Evolutionary conservation across 495 filamentous ascomycete species (phyloP), one percentile per base, ranked within the genome.

Genomic region (Geopyxis carbonaria): DNA sequence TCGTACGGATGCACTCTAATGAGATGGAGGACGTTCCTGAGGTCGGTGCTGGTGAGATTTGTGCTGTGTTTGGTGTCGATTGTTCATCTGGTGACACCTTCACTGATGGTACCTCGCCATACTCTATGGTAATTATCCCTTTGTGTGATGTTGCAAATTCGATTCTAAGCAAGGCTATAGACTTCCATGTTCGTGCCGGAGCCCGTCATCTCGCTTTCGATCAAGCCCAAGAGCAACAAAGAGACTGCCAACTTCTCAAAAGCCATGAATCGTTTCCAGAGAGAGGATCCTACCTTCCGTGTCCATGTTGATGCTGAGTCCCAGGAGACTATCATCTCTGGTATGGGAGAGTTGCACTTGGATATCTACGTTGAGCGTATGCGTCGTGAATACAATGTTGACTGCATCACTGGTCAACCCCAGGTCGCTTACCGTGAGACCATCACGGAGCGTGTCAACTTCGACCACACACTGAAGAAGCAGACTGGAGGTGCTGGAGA

Each of bases 1-100:
- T 99, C 52, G 91, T 99, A 33, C 80, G 91, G 31, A 99, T 99
- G 91, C 91, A 99, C 66, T 93, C 85, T 22, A 93, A 95, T 56
- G 91, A 99, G 57, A 89, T 99, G 91, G 91, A 95, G 61, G 91
- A 99, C 47, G 80, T 92, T 10, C 63, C 56, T 32, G 86, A 94
- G 57, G 78, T 99, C 34, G 80, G 83, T 30, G 84, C 91, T 27
- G 91, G 91, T 53, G 91, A 99, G 57, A 95, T 99, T 40, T 95
- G 91, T 54, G 91, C 91, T 35, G 86, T 99, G 40, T 99, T 99
- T 56, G 91, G 91, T 56, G 77, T 99, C 38, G 91, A 99, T 43
- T 99, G 91, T 61, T 85, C 91, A 15, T 94, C 87, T 23, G 91
- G 91, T 49, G 91, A 99, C 55, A 94, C 86, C 20, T 99, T 99